Evolutionary conservation across 345 rosid species (phyloP), one percentile per base, ranked within the genome.

Genomic region (Lepidium didymum): DNA sequence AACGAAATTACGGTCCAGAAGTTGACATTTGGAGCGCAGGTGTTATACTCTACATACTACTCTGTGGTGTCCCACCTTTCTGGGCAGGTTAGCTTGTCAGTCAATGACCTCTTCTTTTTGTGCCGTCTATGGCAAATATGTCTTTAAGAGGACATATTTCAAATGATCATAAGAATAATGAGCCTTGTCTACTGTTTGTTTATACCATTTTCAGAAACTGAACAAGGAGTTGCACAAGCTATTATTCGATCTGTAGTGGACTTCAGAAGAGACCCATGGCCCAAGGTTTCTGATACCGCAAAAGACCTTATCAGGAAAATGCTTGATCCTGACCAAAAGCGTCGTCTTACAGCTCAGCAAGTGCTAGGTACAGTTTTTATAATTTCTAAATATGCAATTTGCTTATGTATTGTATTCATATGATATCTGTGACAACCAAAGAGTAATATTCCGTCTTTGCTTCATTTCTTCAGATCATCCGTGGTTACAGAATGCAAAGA

Each of bases 221-320:
- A 95, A 68, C 99, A 95, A 78, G 97, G 99, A 74, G 96, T 95
- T 35, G 97, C 97, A 25, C 93, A 84, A 76, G 97, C 96, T 41
- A 91, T 91, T 71, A 84, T 95, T 77, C 82, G 91, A 65, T 89
- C 96, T 27, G 69, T 54, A 19, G 59, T 95, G 41, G 87, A 91
- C 74, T 95, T 95, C 74, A 91, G 84, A 79, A 89, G 96, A 78
- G 99, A 95, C 33, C 99, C 99, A 31, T 95, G 99, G 99, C 99
- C 99, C 41, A 91, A 84, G 81, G 92, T 95, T 74, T 91, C 97
- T 38, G 84, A 86, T 13, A 84, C 78, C 60, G 97, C 97, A 2
- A 95, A 91, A 79, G 96, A 89, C 62, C 93, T 91, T 45, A 87
- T 91, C 64, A 85, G 79, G 80, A 91, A 87, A 82, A 95, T 95